Evolutionary conservation across 139 green algal species (phyloP).

Genomic region (Tetradesmus obliquus): DNA sequence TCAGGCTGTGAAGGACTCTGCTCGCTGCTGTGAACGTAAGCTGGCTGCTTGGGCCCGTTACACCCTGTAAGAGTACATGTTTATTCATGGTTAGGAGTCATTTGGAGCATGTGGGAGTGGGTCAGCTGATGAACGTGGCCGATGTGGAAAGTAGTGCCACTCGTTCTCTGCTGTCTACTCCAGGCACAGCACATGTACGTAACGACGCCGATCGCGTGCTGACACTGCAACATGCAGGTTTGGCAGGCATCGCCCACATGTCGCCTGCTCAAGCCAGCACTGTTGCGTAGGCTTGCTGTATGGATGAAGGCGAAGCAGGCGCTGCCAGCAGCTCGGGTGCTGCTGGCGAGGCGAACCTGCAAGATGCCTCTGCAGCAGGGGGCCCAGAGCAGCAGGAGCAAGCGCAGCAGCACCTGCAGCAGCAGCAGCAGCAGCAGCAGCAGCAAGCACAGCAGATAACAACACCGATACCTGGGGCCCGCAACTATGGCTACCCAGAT

Average conservation of each 20-base stretch:
- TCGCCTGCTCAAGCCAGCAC: background rate
- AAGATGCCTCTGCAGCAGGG: background rate
- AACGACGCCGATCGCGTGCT: background rate
- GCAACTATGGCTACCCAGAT: conserved; percentile 35
- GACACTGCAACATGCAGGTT: background rate
- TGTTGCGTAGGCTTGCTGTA: background rate
- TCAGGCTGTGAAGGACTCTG: background rate
- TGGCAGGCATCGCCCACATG: background rate
- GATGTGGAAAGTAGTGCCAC: background rate
- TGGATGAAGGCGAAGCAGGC: background rate
- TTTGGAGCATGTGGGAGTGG: too few species aligned
- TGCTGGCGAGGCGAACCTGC: background rate
- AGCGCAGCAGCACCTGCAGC: background rate
- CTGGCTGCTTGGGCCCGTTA: too few species aligned
- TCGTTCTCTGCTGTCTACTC: background rate
- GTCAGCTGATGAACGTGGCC: too few species aligned
- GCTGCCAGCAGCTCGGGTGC: background rate
- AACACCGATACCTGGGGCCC: background rate
- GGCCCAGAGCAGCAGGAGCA: background rate
- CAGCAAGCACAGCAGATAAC: background rate
- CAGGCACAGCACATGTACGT: background rate
- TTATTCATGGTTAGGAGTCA: too few species aligned
- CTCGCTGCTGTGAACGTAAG: background rate
- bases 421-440: background rate
- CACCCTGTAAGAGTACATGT: too few species aligned